phyloP scores from a whole-genome alignment of 225 moss, liverwort and hornwort species.

The Polytrichum formosum region DNA sequence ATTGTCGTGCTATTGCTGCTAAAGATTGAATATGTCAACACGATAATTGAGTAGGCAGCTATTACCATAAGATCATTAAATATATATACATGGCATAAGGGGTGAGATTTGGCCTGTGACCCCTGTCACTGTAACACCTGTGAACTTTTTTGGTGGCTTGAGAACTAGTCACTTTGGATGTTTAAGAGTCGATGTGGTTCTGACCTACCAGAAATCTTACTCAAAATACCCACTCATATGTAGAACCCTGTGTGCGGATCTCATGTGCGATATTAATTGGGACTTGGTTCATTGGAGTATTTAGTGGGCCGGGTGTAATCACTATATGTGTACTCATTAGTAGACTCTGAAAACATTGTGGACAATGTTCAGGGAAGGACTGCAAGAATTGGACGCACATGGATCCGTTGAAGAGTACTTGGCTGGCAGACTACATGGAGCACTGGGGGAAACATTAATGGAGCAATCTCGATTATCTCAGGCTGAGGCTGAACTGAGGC shows the following conservation, averaged over 20 bases:
- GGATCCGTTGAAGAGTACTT: constrained; percentile 1
- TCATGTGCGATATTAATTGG: no score
- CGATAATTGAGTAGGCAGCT: neutral
- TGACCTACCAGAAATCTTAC: no score
- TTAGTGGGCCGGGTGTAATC: no score
- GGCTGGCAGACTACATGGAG: constrained; percentile 1
- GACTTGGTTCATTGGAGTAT: no score
- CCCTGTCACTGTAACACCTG: no score
- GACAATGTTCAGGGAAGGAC: constrained; percentile 5
- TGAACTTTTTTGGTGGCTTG: neutral
- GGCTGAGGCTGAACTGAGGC: constrained; percentile 6
- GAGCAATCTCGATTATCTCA: neutral
- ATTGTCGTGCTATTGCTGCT: neutral
- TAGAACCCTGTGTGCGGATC: no score
- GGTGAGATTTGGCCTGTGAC: no score
- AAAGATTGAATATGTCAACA: neutral
- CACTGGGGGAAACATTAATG: constrained; percentile 2
- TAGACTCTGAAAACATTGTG: neutral
- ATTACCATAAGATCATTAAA: neutral
- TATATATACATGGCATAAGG: neutral
- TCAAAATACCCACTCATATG: neutral
- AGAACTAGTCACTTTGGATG: neutral
- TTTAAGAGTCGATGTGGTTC: neutral
- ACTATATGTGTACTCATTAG: no score
- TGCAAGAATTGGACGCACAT: constrained; percentile 2